A percentile compares a stretch with the other conserved stretches of the same genome.
Evolutionary conservation across 306 rosid species (phyloP).

Genomic region (Sindora glabra): DNA sequence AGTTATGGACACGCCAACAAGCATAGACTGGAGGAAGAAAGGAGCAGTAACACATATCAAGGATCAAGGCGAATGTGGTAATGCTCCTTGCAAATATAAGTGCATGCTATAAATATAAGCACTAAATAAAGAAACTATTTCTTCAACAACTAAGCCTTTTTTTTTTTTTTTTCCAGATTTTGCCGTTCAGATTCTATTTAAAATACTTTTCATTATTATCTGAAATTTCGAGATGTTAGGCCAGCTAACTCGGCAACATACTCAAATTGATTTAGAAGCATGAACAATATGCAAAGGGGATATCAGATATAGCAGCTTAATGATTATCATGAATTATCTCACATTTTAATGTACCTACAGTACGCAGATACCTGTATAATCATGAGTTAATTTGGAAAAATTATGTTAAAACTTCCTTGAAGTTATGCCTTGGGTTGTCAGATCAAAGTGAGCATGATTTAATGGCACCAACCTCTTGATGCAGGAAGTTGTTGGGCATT

Average conservation of each 20-base stretch:
- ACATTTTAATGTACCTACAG: background rate
- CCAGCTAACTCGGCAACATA: background rate
- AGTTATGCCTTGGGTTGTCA: background rate
- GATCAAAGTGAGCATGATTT: background rate
- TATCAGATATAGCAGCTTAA: background rate
- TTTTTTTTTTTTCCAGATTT: background rate
- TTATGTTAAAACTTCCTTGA: background rate
- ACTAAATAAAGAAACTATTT: background rate
- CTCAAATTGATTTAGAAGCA: background rate
- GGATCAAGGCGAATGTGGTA: constrained; percentile 79
- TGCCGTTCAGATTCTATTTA: background rate
- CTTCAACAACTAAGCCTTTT: background rate
- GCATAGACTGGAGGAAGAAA: constrained; percentile 62
- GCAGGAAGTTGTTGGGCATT: constrained; percentile 89
- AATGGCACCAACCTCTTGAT: constrained; percentile 12
- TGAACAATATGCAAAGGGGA: background rate
- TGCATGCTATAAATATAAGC: background rate
- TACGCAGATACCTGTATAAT: background rate
- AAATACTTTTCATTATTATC: background rate
- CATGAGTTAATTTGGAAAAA: background rate
- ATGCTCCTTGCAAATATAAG: constrained; percentile 2
- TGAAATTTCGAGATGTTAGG: background rate
- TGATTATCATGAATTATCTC: background rate
- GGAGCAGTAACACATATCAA: constrained; percentile 57
- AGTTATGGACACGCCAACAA: constrained; percentile 17